Percentiles rank a stretch among this genome's conserved stretches.
These are phyloP conservation scores for Aspergillus sergii DNA, from an alignment of 2,329 filamentous ascomycete species.

Conservation along the genomic window DNA sequence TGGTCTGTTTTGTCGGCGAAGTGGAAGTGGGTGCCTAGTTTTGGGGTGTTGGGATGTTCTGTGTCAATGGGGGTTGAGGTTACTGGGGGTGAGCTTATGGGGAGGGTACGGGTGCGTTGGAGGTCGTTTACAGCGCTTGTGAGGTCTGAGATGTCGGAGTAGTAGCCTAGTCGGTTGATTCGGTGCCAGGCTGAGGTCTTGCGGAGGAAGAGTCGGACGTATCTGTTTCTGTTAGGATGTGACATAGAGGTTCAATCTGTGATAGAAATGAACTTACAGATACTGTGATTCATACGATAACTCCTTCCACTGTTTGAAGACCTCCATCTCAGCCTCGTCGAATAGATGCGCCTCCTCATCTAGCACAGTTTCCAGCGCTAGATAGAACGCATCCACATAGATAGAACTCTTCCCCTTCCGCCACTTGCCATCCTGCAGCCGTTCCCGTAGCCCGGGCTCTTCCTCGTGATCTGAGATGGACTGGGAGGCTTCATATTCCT, in stretches of 20 bases:
- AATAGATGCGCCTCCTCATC: slow-evolving; percentile 89
- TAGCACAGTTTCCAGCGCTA: slow-evolving; percentile 85
- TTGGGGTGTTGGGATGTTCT: slow-evolving; percentile 49
- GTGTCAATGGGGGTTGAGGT: slow-evolving; percentile 51
- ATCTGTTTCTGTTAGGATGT: slow-evolving; percentile 54
- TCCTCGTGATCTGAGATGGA: slow-evolving; percentile 51
- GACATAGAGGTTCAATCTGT: slow-evolving; percentile 15
- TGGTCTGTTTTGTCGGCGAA: slow-evolving; percentile 81
- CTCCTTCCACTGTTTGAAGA: slow-evolving; percentile 75
- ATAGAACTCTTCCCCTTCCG: slow-evolving; percentile 79
- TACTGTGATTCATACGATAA: slow-evolving; percentile 87
- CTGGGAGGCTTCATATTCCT: slow-evolving; percentile 74
- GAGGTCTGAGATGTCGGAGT: slow-evolving; percentile 79
- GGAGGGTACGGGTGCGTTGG: slow-evolving; percentile 61
- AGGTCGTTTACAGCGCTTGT: slow-evolving; percentile 66
- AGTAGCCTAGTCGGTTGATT: slow-evolving; percentile 73
- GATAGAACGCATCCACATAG: slow-evolving; percentile 95
- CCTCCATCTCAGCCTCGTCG: slow-evolving; percentile 71
- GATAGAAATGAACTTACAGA: slow-evolving; percentile 60
- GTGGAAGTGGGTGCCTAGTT: slow-evolving; percentile 62
- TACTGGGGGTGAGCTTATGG: slow-evolving; percentile 40
- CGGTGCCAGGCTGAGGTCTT: slow-evolving; percentile 94
- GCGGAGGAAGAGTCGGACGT: slow-evolving; percentile 87
- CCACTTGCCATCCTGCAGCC: slow-evolving; percentile 66
- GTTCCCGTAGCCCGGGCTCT: slow-evolving; percentile 48